phyloP scores from a whole-genome alignment of 306 rosid species.

The Morella rubra region DNA sequence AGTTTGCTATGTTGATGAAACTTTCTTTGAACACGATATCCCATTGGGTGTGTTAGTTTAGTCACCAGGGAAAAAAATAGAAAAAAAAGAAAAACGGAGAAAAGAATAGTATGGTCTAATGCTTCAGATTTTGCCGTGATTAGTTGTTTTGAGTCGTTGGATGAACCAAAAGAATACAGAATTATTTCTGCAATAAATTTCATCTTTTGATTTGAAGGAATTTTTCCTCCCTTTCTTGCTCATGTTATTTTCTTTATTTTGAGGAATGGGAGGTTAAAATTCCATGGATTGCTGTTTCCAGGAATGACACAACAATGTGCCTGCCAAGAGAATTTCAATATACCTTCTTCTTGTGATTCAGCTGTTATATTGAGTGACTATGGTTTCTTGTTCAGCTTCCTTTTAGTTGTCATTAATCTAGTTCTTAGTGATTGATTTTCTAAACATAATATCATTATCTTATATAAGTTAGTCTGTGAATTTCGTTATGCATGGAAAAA shows the following conservation, averaged over 20 bases:
- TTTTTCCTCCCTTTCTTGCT: no score
- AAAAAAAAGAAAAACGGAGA: neutral
- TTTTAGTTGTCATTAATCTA: neutral
- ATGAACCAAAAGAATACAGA: neutral
- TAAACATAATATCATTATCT: slow-evolving; percentile 2
- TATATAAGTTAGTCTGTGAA: slow-evolving; percentile 2
- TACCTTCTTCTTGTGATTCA: neutral
- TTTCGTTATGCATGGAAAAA: slow-evolving; percentile 9
- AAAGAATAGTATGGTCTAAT: neutral
- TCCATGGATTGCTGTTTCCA: neutral
- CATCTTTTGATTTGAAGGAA: neutral
- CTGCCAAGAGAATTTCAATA: slow-evolving; percentile 4
- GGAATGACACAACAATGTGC: slow-evolving; percentile 1
- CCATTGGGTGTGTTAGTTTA: neutral
- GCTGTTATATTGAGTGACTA: slow-evolving; percentile 2
- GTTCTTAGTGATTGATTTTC: slow-evolving; percentile 4
- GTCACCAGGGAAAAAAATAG: neutral
- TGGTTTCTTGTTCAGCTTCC: slow-evolving; percentile 18
- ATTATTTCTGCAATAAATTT: neutral
- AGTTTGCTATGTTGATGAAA: neutral
- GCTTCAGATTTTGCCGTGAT: neutral
- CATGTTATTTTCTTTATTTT: neutral
- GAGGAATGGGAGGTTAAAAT: neutral
- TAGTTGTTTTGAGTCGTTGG: neutral
- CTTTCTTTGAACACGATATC: neutral